Base-by-base conservation (phyloP, 768 basidiomycete species). In the Scleroderma bovista region DNA sequence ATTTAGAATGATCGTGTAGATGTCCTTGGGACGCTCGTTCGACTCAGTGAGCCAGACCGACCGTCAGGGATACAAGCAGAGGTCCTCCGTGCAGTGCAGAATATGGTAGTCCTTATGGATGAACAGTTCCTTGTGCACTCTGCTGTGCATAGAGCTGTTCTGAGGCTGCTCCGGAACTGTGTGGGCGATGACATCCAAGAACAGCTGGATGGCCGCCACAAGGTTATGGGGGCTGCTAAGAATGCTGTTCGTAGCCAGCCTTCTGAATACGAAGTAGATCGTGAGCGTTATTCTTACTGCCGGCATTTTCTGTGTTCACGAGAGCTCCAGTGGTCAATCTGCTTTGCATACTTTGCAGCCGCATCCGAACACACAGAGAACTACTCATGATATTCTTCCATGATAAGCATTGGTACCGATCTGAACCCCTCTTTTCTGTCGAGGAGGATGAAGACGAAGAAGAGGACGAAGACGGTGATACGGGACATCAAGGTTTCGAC, bases 351-450 rank as follows among this genome's bases (percentile, higher is more conserved):
- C 68, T 97, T 31, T 95, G 93, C 75, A 93, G 88, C 60, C 81
- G 93, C 40, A 96, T 98, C 62, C 79, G 90, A 49, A 88, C 88
- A 26, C 83, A 86, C 62, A 83, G 90, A 34, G 90, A 93, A 59
- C 74, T 98, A 2, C 80, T 98, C 34, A 88, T 96, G 79, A 95
- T 98, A 55, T 97, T 97, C 73, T 95, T 98, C 65, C 92, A 94
- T 60, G 93, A 95, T 64, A 93, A 89, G 60, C 83, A 89, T 57
- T 90, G 89, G 84, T 86, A 84, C 62, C 82, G 75, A 10, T 84
- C 85, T 6, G 84, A 89, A 53, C 83, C 86, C 10, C 62, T 89
- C 38, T 88, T 86, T 54, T 71, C 83, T 36, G 80, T 86, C 2
- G 85, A 88, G 54, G 89, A 91, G 62, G 82, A 83, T 34, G 84